Base-by-base conservation (phyloP, 2,329 filamentous ascomycete species). In the Clathrospora elynae region DNA sequence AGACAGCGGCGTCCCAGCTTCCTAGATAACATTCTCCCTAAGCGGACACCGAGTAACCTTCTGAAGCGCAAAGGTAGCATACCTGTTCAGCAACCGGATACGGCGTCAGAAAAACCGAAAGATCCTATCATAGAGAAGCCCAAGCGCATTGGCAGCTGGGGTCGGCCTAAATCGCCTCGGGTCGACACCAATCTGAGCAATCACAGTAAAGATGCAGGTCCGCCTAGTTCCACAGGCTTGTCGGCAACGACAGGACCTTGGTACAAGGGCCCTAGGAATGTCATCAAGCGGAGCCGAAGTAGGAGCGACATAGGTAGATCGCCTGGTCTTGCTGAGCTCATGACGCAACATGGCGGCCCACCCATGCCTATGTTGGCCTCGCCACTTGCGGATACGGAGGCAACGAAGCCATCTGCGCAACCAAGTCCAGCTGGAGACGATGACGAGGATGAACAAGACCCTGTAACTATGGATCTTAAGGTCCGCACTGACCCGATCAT, bases 401-500 rank as follows among this genome's bases (percentile, higher is more conserved):
- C 62, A 10, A 67, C 56, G 4, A 68, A 67, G 40, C 49, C 50
- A 19, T 62, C 64, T 19, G 60, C 55, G 14, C 57, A 62, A 17
- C 66, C 47, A 53, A 68, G 70, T 43, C 42, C 67, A 44, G 59
- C 68, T 20, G 66, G 57, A 17, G 70, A 74, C 33, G 70, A 73
- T 33, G 66, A 68, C 18, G 65, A 72, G 19, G 68, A 71, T 8
- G 74, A 77, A n/a, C 75, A 77, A 24, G 75, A 75, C 19, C 82
- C 84, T 5, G 70, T 85, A 50, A 81, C 78, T 33, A 79, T 82
- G 63, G 82, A 86, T 33, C 76, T 84, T 4, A 76, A 76, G 24
- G 80, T 84, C 46, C 72, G 82, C 10, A 81, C 83, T 20, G 82
- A 88, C 53, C 77, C 80, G 7, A 86, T 92, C 47, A 78, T 83